phyloP scores from a whole-genome alignment of 1,139 yeast species.

The Pichia sp. region DNA sequence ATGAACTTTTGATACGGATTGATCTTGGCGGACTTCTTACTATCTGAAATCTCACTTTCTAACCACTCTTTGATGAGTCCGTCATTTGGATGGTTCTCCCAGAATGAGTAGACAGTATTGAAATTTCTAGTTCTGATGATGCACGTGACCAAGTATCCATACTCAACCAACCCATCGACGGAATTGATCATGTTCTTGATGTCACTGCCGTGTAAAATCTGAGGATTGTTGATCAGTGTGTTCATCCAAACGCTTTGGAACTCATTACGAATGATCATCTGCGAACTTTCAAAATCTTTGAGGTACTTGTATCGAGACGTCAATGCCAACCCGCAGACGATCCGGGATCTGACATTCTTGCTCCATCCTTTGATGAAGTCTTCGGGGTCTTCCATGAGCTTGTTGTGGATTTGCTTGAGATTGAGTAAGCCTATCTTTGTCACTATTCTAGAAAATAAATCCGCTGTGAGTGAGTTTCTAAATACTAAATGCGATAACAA shows the following conservation, averaged over 20 bases:
- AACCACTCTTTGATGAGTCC: constrained; percentile 17
- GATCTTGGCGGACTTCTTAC: background rate
- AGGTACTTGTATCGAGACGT: constrained; percentile 26
- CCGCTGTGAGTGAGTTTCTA: constrained; percentile 15
- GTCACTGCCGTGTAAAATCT: constrained; percentile 17
- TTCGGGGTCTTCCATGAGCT: constrained; percentile 14
- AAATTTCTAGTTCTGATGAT: constrained; percentile 15
- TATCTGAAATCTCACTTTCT: constrained; percentile 5
- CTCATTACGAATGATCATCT: constrained; percentile 15
- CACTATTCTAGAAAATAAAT: constrained; percentile 18
- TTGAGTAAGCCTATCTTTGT: constrained; percentile 20
- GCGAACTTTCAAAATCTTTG: constrained; percentile 18
- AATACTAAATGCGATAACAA: constrained; percentile 24
- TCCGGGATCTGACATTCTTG: constrained; percentile 9
- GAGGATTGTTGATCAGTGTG: constrained; percentile 9
- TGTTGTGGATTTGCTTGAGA: constrained; percentile 16
- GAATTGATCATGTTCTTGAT: constrained; percentile 24
- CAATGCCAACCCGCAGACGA: constrained; percentile 22
- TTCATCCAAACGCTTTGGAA: constrained; percentile 25
- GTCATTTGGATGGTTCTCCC: constrained; percentile 26
- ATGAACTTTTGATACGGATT: constrained; percentile 16
- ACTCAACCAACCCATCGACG: constrained; percentile 17
- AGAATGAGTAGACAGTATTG: constrained; percentile 23
- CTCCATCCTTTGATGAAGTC: constrained; percentile 15
- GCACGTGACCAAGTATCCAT: constrained; percentile 16